phyloP scores from a whole-genome alignment of 257 asterid species.

The Knoxia roxburghii region DNA sequence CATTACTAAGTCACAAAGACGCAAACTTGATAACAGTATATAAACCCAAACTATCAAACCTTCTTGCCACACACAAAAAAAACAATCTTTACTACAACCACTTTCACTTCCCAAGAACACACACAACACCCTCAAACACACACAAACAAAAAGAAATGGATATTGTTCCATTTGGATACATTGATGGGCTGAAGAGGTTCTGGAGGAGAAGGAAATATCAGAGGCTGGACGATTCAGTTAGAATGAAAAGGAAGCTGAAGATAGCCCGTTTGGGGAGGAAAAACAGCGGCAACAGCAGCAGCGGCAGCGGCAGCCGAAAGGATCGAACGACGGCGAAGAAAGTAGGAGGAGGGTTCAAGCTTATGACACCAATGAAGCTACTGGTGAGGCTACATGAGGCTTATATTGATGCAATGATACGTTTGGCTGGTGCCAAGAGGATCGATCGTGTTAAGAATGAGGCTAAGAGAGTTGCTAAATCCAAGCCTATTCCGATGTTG shows the following conservation, averaged over 20 bases:
- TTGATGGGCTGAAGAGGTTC: conserved; percentile 20
- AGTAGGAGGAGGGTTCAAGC: background rate
- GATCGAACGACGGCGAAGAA: conserved; percentile 7
- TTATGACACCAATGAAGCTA: conserved; percentile 16
- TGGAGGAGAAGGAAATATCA: conserved; percentile 23
- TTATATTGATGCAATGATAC: conserved; percentile 22
- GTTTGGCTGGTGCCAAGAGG: conserved; percentile 21
- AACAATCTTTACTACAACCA: background rate
- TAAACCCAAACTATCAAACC: background rate
- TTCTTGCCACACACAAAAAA: background rate
- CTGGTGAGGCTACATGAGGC: conserved; percentile 19
- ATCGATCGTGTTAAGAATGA: conserved; percentile 1
- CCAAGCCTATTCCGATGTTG: conserved; percentile 15
- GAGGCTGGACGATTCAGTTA: conserved; percentile 13
- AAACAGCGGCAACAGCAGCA: background rate
- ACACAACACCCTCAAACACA: background rate
- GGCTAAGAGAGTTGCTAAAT: conserved; percentile 10
- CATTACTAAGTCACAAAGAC: background rate
- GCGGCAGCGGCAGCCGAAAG: background rate
- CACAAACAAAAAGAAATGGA: conserved; percentile 14
- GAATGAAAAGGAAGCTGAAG: conserved; percentile 16
- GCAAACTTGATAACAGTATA: background rate
- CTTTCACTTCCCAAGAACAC: background rate
- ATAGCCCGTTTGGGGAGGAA: conserved; percentile 14
- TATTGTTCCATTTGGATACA: conserved; percentile 11